Base-by-base conservation (phyloP, 192 early-diverging fungal genomes). In the Coemansia sp. region DNA sequence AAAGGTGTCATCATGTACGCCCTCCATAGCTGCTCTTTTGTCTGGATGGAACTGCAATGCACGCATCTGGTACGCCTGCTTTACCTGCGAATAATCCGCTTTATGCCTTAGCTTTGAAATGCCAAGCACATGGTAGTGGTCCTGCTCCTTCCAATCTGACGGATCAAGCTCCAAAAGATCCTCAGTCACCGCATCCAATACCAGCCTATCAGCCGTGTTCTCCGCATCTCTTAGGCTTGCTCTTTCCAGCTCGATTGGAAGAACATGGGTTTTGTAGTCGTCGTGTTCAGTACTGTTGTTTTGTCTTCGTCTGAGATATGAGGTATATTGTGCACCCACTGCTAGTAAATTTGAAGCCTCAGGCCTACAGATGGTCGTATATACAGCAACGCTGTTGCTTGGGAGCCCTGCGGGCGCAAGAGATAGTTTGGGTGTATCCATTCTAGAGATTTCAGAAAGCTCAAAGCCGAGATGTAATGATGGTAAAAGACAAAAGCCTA, bases 91-190 rank as follows among this genome's bases (percentile, higher is more conserved):
- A 12, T 79, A 88, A 13, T 81, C 89, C 5, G 92, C 93, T 25
- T 69, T 81, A 76, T 81, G 91, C 0, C 93, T 84, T 51, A 88
- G 72, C 51, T 74, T 80, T 1, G 87, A 85, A 32, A 95, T 65
- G 4, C 92, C 93, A 2, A 95, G 75, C 16, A 95, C 81, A 22
- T 84, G 88, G 77, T 95, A 95, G 72, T 93, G 92, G 63, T 95
- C 93, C 76, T 95, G 93, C 10, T 81, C 72, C 81, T 92, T 94
- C 91, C 91, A 93, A 7, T 92, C 85, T 63, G 84, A 74, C 8
- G 93, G 91, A 64, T 93, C 87, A 20, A 86, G 78, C 37, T 73
- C 65, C 61, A 93, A 61, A 37, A 93, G 77, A 39, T 81, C 74
- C 42, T 85, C 70, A n/a, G 86, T 76, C 68, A 91, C 91, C 7